Evolutionary conservation across 73 alveolate species (phyloP), one percentile per base, ranked within the genome.

Genomic region (Paramecium primaurelia): DNA sequence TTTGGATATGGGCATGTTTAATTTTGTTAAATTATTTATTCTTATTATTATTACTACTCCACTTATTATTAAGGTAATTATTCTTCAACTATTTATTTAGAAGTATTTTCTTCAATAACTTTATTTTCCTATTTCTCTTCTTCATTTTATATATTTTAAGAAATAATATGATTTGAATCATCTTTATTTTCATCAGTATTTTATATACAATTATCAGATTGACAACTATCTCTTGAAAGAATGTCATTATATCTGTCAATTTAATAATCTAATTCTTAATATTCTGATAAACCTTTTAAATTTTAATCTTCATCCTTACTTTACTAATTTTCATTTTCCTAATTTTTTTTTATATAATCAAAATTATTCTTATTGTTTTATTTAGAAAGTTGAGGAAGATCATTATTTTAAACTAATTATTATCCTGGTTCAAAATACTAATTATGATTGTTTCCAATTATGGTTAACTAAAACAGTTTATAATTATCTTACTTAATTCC

Each of bases 1-100:
- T 44, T 77, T 42, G 90, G 90, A 80, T 80, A 80, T 44, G 77
- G 91, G 25, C 91, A 80, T 16, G 26, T 26, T 44, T 42, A 80
- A 22, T 44, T n/a, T 80, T 40, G 75, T 10, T 34, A 34, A 34
- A 77, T 20, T 40, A 37, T 0, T 47, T 12, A 37, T 47, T 47
- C 8, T 77, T 71, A 34, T 71, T 34, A 36, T n/a, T 40, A 16
- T 37, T 36, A 34, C 40, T 36, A 40, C 49, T 40, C 49, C 3
- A 6, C 49, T 40, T 12, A 40, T 40, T 1, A 8, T 40, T 40
- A 40, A 40, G 49, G 8, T 7, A 8, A 8, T 8, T 10, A 6
- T 40, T 40, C 10, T 40, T 40, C 49, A 40, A 40, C 10, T 40
- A 40, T 40, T 40, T 40, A 8, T 7, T 8, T 5, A 20, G 16